phyloP scores from a whole-genome alignment of 805 yeast genomes.

The Pichia pseudocactophila region DNA sequence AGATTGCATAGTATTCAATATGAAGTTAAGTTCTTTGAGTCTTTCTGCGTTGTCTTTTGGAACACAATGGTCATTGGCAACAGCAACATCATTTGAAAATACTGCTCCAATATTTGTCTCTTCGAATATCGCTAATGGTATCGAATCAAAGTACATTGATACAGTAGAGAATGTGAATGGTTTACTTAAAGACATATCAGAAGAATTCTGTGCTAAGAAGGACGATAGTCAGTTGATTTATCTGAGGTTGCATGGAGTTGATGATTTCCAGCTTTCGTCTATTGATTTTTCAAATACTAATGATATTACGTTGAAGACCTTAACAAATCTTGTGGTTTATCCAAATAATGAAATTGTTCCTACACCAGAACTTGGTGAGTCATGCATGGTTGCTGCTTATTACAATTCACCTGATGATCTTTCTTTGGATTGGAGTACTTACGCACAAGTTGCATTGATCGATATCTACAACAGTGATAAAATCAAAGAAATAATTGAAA shows the following conservation, averaged over 20 bases:
- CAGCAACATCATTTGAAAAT: slow-evolving; percentile 22
- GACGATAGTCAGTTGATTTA: slow-evolving; percentile 8
- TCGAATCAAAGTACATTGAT: slow-evolving; percentile 15
- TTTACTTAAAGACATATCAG: slow-evolving; percentile 11
- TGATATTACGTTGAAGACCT: not conserved
- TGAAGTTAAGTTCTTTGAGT: not conserved
- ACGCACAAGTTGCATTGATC: not conserved
- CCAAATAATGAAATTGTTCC: no score
- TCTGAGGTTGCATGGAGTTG: slow-evolving; percentile 17
- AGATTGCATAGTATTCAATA: not conserved
- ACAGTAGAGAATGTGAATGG: slow-evolving; percentile 7
- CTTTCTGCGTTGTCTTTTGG: not conserved
- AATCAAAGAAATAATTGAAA: not conserved
- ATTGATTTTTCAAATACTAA: slow-evolving; percentile 7
- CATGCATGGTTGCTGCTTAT: no score
- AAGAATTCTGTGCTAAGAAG: slow-evolving; percentile 12
- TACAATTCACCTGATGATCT: not conserved
- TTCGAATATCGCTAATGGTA: slow-evolving; percentile 5
- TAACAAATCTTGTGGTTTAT: slow-evolving; percentile 22
- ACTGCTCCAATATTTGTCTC: slow-evolving; percentile 26
- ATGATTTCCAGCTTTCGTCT: slow-evolving; percentile 12
- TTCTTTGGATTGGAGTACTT: no score
- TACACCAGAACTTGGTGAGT: no score
- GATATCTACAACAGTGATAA: slow-evolving; percentile 7
- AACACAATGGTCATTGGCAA: slow-evolving; percentile 8